phyloP scores from a whole-genome alignment of 2,329 filamentous ascomycete species.

The Pyricularia pennisetigena region DNA sequence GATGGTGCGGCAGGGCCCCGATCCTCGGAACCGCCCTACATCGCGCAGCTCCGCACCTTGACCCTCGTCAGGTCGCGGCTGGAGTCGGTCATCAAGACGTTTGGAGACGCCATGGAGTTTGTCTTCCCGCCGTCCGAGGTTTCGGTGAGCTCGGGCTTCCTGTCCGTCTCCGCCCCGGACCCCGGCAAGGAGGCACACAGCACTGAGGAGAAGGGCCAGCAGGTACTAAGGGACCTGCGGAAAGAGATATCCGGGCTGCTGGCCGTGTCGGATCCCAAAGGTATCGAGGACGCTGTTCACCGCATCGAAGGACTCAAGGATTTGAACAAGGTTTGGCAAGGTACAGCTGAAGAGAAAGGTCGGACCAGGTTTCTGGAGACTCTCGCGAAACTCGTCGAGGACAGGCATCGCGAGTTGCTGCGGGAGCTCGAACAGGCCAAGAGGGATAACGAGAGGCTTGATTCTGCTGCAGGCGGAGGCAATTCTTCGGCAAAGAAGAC shows the following conservation, averaged over 20 bases:
- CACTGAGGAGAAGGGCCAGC: conserved; percentile 79
- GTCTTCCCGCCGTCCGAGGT: conserved; percentile 81
- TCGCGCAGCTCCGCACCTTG: conserved; percentile 72
- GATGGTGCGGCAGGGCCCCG: conserved; percentile 14
- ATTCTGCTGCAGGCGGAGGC: background rate
- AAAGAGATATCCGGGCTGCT: conserved; percentile 64
- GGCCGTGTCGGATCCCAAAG: conserved; percentile 44
- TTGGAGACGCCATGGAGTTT: conserved; percentile 94
- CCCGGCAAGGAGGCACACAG: conserved; percentile 51
- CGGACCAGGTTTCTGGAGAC: conserved; percentile 72
- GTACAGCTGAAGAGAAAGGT: conserved; percentile 90
- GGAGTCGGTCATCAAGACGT: conserved; percentile 80
- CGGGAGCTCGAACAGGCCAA: conserved; percentile 29
- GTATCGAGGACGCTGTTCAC: conserved; percentile 62
- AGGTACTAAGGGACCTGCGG: conserved; percentile 60
- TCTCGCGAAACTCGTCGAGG: conserved; percentile 74
- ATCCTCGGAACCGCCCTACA: conserved; percentile 50
- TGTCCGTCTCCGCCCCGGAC: conserved; percentile 83
- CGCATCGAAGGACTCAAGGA: conserved; percentile 70
- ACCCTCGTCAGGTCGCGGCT: conserved; percentile 75
- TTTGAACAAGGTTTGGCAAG: conserved; percentile 77
- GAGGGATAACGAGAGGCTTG: background rate
- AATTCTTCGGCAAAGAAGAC: background rate
- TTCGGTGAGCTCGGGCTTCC: conserved; percentile 73
- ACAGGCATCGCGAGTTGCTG: conserved; percentile 47